phyloP scores from a whole-genome alignment of 2,329 filamentous ascomycete genomes.

The Chrysoporthe deuterocubensis region DNA sequence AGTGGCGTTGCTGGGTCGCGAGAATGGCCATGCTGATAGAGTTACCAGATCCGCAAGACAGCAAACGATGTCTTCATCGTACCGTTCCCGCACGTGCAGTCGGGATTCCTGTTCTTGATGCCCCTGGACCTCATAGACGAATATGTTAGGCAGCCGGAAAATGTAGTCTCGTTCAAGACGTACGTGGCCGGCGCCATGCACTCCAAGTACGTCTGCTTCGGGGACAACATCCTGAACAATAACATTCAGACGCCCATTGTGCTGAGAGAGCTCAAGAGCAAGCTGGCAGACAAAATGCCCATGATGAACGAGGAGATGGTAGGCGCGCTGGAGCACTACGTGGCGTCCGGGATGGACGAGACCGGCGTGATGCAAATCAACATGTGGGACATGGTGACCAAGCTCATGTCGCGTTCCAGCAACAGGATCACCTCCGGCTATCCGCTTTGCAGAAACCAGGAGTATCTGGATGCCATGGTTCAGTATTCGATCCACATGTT shows the following conservation, averaged over 20 bases:
- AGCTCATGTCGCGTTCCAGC: constrained; percentile 3
- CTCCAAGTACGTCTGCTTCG: constrained; percentile 4
- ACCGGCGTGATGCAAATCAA: constrained; percentile 9
- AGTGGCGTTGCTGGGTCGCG: background rate
- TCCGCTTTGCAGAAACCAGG: constrained; percentile 11
- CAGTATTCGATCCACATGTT: constrained; percentile 2
- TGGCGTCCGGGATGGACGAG: background rate
- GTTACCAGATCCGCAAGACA: constrained; percentile 1
- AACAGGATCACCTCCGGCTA: constrained; percentile 13
- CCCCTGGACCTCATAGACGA: constrained; percentile 3
- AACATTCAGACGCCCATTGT: background rate
- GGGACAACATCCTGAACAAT: constrained; percentile 3
- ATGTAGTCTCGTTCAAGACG: constrained; percentile 9
- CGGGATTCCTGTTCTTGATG: constrained; percentile 1
- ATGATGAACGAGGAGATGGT: constrained; percentile 15
- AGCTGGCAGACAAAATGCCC: constrained; percentile 10
- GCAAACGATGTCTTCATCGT: constrained; percentile 7
- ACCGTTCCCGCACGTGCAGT: background rate
- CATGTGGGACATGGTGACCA: constrained; percentile 11
- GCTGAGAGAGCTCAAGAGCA: constrained; percentile 7
- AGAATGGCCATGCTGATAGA: background rate
- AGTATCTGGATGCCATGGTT: constrained; percentile 10
- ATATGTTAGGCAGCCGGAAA: constrained; percentile 8
- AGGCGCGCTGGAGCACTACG: constrained; percentile 5
- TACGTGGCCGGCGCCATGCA: background rate